Evolutionary conservation across 805 yeast species (phyloP).

Genomic region (Kodamaea neixiangensis): DNA sequence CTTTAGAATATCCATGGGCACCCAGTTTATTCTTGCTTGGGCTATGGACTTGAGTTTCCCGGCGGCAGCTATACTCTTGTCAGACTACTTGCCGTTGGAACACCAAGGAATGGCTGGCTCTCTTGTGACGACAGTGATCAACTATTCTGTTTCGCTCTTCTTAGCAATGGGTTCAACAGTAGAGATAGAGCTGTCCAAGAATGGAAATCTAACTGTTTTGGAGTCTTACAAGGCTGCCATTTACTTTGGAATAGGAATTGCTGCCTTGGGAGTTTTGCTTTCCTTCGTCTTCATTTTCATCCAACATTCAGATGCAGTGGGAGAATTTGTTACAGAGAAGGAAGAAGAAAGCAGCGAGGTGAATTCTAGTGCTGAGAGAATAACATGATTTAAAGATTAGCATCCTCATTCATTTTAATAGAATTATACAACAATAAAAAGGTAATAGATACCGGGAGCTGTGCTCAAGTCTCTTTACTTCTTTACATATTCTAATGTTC

Average conservation of each 20-base stretch:
- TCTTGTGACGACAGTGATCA: constrained; percentile 66
- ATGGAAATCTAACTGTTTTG: constrained; percentile 4
- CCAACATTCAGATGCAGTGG: constrained; percentile 9
- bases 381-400: no score
- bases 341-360: neutral
- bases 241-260: constrained; percentile 63
- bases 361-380: no score
- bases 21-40: constrained; percentile 56
- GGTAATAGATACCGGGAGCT: no score
- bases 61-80: constrained; percentile 63
- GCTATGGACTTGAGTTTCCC: constrained; percentile 85
- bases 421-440: no score
- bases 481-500: no score
- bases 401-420: no score
- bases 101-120: constrained; percentile 83
- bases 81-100: constrained; percentile 57
- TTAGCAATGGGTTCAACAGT: constrained; percentile 73
- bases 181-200: constrained; percentile 34
- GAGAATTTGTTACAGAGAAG: constrained; percentile 8
- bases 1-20: constrained; percentile 59
- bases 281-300: constrained; percentile 24
- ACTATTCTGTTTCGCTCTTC: constrained; percentile 69
- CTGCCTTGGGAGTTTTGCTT: constrained; percentile 46
- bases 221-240: constrained; percentile 57
- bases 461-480: no score